A percentile compares a stretch with the other conserved stretches of the same genome.
Evolutionary conservation across 2,329 filamentous ascomycete genomes (phyloP).

Genomic region (Aspergillus candidus): DNA sequence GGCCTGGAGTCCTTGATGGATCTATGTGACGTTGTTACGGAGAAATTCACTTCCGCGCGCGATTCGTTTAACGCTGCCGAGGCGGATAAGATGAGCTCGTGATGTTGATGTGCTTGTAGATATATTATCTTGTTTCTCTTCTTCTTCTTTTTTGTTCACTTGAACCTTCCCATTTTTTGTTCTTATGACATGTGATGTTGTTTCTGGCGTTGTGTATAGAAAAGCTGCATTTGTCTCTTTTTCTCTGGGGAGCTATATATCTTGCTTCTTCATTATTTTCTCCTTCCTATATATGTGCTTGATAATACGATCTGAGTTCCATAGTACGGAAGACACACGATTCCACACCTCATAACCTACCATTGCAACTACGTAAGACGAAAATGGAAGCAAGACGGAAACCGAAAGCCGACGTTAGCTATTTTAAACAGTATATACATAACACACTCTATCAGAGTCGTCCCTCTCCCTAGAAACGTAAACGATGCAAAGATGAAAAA

Average conservation of each 20-base stretch:
- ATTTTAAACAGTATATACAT: conserved; percentile 35
- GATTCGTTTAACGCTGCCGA: conserved; percentile 51
- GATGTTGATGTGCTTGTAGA: conserved; percentile 8
- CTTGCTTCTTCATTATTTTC: background rate
- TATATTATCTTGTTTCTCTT: conserved; percentile 9
- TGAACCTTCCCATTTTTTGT: conserved; percentile 7
- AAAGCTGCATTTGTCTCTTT: conserved; percentile 8
- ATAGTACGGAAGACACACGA: too few species aligned
- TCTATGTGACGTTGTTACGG: conserved; percentile 86
- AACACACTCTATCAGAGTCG: conserved; percentile 25
- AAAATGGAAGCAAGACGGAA: conserved; percentile 2
- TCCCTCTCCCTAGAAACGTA: conserved; percentile 16
- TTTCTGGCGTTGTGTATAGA: conserved; percentile 20
- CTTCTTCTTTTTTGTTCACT: conserved; percentile 3
- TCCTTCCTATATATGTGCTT: background rate
- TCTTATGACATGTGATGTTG: conserved; percentile 4
- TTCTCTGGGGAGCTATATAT: conserved; percentile 1
- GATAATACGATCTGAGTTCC: too few species aligned
- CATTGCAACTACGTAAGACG: background rate
- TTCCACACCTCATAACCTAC: too few species aligned
- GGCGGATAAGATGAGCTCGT: conserved; percentile 31
- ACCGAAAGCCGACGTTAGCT: conserved; percentile 16
- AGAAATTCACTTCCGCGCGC: conserved; percentile 70
- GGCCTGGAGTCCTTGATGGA: conserved; percentile 83
- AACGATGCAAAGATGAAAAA: conserved; percentile 9